Base-by-base conservation (phyloP, 78 protist genomes). In the Ministeria vibrans region DNA sequence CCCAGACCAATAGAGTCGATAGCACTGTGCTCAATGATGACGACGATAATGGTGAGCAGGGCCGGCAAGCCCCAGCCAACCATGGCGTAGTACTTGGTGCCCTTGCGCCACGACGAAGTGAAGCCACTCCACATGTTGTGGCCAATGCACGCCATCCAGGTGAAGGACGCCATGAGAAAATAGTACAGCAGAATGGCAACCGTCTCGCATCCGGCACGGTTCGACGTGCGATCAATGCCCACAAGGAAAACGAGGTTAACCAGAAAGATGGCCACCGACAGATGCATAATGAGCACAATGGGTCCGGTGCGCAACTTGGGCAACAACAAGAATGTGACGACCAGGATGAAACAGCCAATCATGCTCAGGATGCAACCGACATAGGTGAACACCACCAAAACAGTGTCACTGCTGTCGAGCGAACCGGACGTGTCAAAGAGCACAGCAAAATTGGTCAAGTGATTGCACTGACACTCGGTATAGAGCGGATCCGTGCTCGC, bases 231-330 rank as follows among this genome's bases (percentile, higher is more conserved):
- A 41, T 32, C 15, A 23, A 63, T 63, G 41, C 71, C 71, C 4
- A 25, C 71, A 15, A 63, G 4, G 71, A 63, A 63, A 20, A 63
- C 3, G 41, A 63, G 28, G 71, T 63, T 63, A 41, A 63, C 71
- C 20, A 11, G n/a, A 7, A 30, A 20, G 2, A 63, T 28, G 32
- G 71, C 71, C 71, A 63, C 43, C 25, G 43, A 63, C n/a, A 63
- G 71, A 2, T 32, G 9, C 71, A 63, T 63, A 18, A 63, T 41
- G 41, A 63, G 71, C 2, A 63, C 23, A 15, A 25, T 5, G n/a
- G 71, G 71, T 4, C 71, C 71, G 32, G 71, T 63, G 71, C 71
- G 71, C 71, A 63, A 30, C 38, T 25, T 7, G 32, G 71, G 71
- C 32, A 63, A 41, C 18, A 30, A 20, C 6, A 30, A 2, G 15